Conservation (phyloP, 768 basidiomycete species). For the Mycena leptocephala region DNA sequence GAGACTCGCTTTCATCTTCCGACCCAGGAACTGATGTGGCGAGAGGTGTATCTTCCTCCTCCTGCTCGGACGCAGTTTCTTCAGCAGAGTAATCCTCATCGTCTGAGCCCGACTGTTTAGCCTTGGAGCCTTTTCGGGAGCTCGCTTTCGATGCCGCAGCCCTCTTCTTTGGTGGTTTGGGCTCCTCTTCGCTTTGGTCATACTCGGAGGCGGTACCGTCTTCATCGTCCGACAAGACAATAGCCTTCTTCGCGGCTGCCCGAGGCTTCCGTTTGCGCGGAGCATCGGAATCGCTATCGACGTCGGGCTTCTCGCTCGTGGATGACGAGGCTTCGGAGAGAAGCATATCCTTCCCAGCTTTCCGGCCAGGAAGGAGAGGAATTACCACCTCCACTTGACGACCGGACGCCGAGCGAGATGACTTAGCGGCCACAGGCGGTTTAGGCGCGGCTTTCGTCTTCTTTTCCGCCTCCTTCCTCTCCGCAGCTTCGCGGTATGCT, state of each 20-base stretch:
- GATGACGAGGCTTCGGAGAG: slow-evolving; percentile 51
- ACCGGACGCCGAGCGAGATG: slow-evolving; percentile 53
- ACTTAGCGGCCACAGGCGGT: slow-evolving; percentile 24
- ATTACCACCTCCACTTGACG: slow-evolving; percentile 75
- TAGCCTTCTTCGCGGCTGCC: slow-evolving; percentile 54
- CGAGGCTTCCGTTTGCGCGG: slow-evolving; percentile 59
- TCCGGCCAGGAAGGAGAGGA: slow-evolving; percentile 47
- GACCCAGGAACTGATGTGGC: slow-evolving; percentile 43
- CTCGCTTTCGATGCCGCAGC: slow-evolving; percentile 40
- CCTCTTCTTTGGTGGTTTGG: slow-evolving; percentile 45
- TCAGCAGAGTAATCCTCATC: slow-evolving; percentile 58
- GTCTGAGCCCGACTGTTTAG: slow-evolving; percentile 54
- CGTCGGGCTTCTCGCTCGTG: slow-evolving; percentile 53
- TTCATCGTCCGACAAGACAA: slow-evolving; percentile 72
- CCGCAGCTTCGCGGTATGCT: slow-evolving; percentile 76
- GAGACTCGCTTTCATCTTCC: slow-evolving; percentile 52
- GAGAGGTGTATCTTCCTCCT: slow-evolving; percentile 39
- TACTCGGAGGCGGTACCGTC: slow-evolving; percentile 49
- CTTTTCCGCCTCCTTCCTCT: slow-evolving; percentile 52
- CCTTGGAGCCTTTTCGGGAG: slow-evolving; percentile 33
- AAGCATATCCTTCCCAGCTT: slow-evolving; percentile 33
- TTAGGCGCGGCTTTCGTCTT: slow-evolving; percentile 32
- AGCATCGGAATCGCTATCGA: slow-evolving; percentile 57
- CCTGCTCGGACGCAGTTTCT: slow-evolving; percentile 53
- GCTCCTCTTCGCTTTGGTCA: slow-evolving; percentile 49